Base-by-base conservation (phyloP, 441 rosid genomes). In the Aleurites moluccanus region DNA sequence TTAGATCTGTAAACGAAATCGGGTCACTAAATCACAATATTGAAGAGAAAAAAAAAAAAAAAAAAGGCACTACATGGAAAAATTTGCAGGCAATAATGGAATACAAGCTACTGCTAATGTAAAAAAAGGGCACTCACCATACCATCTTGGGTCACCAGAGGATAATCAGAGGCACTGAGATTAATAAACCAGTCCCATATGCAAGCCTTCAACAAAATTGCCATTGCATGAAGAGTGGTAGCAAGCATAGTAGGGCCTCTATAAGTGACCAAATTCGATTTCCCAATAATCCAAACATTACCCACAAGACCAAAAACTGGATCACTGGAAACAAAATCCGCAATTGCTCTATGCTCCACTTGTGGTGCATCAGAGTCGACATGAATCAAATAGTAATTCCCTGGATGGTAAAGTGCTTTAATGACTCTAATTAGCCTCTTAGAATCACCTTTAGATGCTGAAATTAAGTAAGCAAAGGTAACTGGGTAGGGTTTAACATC, bases 141-240 rank as follows among this genome's bases (percentile, higher is more conserved):
- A 91, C 96, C 95, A 77, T 92, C 97, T 86, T 88, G 93, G 40
- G 97, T 89, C 38, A 92, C 76, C 70, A 94, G 76, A 0, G 97
- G 96, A 83, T 92, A 94, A 85, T 94, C 96, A 81, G 83, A 80
- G 23, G 98, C 92, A 60, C 93, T 92, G 72, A 94, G 86, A 69
- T 84, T 83, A 49, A 94, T 87, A 52, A 94, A 92, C 97, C 99
- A 92, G 69, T 88, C 88, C 98, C 99, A 92, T 69, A 88, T 82
- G 50, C 79, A 78, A 81, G 87, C 90, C 93, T 87, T 91, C 75
- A 90, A 40, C 72, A 94, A 56, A 68, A 92, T 85, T 0, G 98
- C 89, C 14, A 89, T 93, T 9, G 91, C 96, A 15, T 84, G 93
- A 21, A 94, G 89, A 61, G 91, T 88, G 10, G 93, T 67, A 59